phyloP scores from a whole-genome alignment of 2,329 filamentous ascomycete species.

The Xylaria sp. region DNA sequence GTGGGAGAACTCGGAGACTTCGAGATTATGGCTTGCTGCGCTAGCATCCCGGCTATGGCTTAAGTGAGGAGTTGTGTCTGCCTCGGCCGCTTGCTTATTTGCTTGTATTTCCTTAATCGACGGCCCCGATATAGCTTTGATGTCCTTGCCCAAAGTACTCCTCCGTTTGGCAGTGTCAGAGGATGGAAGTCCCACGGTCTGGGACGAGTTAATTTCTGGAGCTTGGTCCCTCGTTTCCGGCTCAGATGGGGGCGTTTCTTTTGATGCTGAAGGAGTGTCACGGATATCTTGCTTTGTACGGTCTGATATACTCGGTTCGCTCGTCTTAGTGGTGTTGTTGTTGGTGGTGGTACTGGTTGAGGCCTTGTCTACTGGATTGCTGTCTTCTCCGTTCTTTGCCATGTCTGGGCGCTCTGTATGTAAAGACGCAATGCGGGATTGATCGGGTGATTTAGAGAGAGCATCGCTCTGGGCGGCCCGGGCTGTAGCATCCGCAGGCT shows the following conservation, averaged over 20 bases:
- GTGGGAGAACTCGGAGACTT: slow-evolving; percentile 88
- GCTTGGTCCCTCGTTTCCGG: slow-evolving; percentile 29
- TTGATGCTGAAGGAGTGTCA: slow-evolving; percentile 50
- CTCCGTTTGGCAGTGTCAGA: slow-evolving; percentile 35
- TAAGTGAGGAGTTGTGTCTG: slow-evolving; percentile 37
- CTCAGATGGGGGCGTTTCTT: slow-evolving; percentile 42
- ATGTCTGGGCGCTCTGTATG: slow-evolving; percentile 1
- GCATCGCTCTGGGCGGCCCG: slow-evolving; percentile 3
- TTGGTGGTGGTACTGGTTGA: slow-evolving; percentile 31
- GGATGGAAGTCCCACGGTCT: slow-evolving; percentile 23
- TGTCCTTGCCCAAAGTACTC: slow-evolving; percentile 35
- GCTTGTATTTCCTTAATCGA: slow-evolving; percentile 46
- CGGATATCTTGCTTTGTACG: slow-evolving; percentile 55
- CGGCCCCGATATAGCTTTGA: slow-evolving; percentile 47
- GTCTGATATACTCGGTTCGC: slow-evolving; percentile 45
- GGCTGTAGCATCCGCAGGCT: slow-evolving; percentile 21
- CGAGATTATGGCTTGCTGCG: slow-evolving; percentile 50
- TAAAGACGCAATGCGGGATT: neutral
- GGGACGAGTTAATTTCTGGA: slow-evolving; percentile 8
- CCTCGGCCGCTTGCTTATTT: slow-evolving; percentile 44
- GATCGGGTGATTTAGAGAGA: neutral
- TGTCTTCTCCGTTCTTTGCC: slow-evolving; percentile 17
- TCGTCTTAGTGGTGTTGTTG: slow-evolving; percentile 28
- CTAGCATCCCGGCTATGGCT: slow-evolving; percentile 54
- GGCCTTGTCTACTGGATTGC: slow-evolving; percentile 28